Conservation (phyloP, 306 rosid genomes). For the Dicorynia guianensis region DNA sequence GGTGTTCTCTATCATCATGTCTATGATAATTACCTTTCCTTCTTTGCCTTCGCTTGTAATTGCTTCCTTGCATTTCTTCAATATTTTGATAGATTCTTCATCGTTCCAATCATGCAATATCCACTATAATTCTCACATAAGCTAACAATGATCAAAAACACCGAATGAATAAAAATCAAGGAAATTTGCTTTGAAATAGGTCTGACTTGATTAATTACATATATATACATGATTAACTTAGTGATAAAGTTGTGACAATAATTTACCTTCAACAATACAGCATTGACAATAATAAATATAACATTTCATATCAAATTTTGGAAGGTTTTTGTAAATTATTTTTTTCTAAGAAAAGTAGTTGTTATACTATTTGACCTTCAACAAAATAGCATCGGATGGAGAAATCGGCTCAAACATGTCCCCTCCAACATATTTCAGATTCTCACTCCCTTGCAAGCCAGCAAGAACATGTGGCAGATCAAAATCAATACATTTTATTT, state of each 20-base stretch:
- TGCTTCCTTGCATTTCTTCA: slow-evolving; percentile 60
- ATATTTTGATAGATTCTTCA: slow-evolving; percentile 52
- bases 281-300: too few relatives aligned
- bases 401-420: slow-evolving; percentile 50
- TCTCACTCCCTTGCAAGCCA: slow-evolving; percentile 26
- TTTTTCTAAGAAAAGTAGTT: too few relatives aligned
- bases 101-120: slow-evolving; percentile 62
- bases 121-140: slow-evolving; percentile 37
- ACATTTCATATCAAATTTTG: too few relatives aligned
- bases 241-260: too few relatives aligned
- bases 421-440: slow-evolving; percentile 44
- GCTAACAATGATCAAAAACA: neutral
- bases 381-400: slow-evolving; percentile 40
- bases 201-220: too few relatives aligned
- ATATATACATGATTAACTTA: too few relatives aligned
- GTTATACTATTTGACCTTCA: slow-evolving; percentile 60
- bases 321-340: too few relatives aligned
- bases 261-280: slow-evolving; percentile 31
- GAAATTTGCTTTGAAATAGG: too few relatives aligned
- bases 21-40: slow-evolving; percentile 50
- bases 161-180: too few relatives aligned
- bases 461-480: slow-evolving; percentile 54
- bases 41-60: slow-evolving; percentile 13
- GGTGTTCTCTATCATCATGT: slow-evolving; percentile 34
- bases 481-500: slow-evolving; percentile 9